Evolutionary conservation across 179 eudicot species (phyloP).

Genomic region (Carnegiea gigantea): DNA sequence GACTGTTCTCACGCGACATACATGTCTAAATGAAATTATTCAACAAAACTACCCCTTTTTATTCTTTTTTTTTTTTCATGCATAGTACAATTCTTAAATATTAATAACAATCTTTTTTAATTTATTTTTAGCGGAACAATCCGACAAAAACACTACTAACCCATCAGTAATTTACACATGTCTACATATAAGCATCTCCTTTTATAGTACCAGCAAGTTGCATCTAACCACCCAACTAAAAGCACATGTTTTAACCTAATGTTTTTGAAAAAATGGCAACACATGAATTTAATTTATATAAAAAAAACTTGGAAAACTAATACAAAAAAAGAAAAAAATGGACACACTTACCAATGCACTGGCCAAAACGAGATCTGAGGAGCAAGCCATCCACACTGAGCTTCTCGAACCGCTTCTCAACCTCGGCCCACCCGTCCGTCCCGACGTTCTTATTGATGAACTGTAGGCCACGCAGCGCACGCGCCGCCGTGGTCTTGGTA

Average conservation of each 20-base stretch:
- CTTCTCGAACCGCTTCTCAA: constrained; percentile 63
- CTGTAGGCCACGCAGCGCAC: constrained; percentile 76
- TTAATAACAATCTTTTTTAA: no score
- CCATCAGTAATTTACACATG: no score
- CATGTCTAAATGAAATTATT: no score
- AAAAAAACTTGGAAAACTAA: no score
- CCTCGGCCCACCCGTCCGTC: constrained; percentile 62
- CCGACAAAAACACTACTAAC: no score
- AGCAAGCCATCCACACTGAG: constrained; percentile 59
- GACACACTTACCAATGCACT: constrained; percentile 73
- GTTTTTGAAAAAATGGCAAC: background rate
- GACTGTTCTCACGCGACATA: no score
- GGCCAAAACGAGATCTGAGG: constrained; percentile 63
- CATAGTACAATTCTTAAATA: no score
- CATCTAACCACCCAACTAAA: background rate
- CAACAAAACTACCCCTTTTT: no score
- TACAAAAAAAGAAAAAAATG: background rate
- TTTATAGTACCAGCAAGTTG: background rate
- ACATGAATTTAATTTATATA: background rate
- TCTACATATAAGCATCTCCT: no score
- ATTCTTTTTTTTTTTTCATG: no score
- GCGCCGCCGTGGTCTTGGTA: constrained; percentile 68
- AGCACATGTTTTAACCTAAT: background rate
- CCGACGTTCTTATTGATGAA: constrained; percentile 75
- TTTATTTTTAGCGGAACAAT: no score